Evolutionary conservation across 257 asterid genomes (phyloP).

Genomic region (Solanum chilense): DNA sequence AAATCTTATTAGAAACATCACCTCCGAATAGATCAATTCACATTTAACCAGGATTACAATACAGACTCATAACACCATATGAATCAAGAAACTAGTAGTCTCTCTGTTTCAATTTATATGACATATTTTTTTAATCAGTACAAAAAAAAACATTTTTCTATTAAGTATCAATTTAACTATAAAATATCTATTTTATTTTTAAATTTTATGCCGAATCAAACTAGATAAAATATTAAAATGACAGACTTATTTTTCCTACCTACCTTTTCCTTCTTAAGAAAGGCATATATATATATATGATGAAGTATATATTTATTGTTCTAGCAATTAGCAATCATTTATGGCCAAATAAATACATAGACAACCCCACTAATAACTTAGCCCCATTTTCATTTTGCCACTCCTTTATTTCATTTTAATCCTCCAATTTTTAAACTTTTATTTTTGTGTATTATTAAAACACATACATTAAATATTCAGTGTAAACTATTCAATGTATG

Average conservation of each 20-base stretch:
- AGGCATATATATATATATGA: not conserved
- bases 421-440: not conserved
- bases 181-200: no score
- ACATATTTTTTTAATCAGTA: no score
- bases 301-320: not conserved
- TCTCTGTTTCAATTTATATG: no score
- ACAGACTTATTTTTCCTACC: not conserved
- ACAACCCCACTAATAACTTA: not conserved
- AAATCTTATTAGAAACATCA: no score
- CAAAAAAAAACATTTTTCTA: no score
- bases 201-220: no score
- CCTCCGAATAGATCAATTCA: not conserved
- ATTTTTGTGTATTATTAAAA: not conserved
- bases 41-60: no score
- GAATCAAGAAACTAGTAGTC: no score
- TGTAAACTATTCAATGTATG: not conserved
- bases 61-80: no score
- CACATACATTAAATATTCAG: not conserved
- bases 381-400: not conserved
- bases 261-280: not conserved
- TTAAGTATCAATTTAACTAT: no score
- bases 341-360: not conserved
- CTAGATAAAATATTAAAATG: rapidly evolving
- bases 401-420: not conserved
- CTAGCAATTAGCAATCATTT: not conserved